Evolutionary conservation across 2,329 filamentous ascomycete genomes (phyloP), one percentile per base, ranked within the genome.

Genomic region (Hypomyces rosellus): DNA sequence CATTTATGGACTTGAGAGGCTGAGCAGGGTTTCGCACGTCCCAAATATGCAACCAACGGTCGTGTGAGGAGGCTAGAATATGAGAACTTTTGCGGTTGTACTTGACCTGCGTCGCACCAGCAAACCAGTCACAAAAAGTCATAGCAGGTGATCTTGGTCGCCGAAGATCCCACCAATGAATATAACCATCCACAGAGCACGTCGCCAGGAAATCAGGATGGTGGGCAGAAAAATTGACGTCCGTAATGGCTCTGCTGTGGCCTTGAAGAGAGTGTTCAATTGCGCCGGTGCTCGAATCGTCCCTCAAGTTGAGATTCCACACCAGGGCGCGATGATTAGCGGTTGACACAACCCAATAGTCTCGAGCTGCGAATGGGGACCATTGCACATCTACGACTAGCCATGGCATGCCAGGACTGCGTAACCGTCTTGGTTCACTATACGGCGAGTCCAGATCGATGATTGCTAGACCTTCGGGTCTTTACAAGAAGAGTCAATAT

Each of bases 341-440:
- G 1, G 91, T 96, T 52, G 89, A 95, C 34, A 89, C 88, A 15
- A 96, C 86, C 91, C 92, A 96, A 61, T 91, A 91, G 65, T 95
- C 88, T 44, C 91, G 82, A 16, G 81, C 82, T 12, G 91, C 88
- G 65, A 96, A 96, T 1, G 92, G 92, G 11, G 89, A 96, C 92
- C 92, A 96, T 68, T 96, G 92, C 30, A 96, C 91, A 67, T 96
- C 92, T 11, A 92, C 90, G 5, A 96, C 91, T 46, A 95, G 84
- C 89, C 91, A 96, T n/a, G 89, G 86, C 40, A 89, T 84, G 49
- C 89, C 86, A 68, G 95, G 89, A 55, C 86, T 86, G 59, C 77
- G 79, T 44, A 96, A 77, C 61, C 90, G 86, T 15, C 90, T 85
- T 15, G 92, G 92, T 9, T 87, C 86, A 53, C 86, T 93, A 64